phyloP scores from a whole-genome alignment of 345 rosid genomes.

The Eucalyptus polyanthemos region DNA sequence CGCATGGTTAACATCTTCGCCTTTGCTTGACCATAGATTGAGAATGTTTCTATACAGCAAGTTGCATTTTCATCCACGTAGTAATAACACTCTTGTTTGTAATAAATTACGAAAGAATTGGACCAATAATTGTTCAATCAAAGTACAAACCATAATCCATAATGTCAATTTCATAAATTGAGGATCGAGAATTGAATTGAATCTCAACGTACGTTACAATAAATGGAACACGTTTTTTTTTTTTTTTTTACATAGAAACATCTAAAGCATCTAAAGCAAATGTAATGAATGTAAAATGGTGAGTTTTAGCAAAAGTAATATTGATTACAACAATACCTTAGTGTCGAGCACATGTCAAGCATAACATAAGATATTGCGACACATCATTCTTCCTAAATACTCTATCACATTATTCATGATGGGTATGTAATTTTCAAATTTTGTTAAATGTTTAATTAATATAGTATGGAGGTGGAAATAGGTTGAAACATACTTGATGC shows the following conservation, averaged over 20 bases:
- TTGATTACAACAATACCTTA: neutral
- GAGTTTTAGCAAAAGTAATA: neutral
- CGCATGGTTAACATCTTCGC: neutral
- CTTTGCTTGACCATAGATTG: neutral
- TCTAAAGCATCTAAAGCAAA: neutral
- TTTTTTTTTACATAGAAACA: neutral
- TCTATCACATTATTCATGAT: neutral
- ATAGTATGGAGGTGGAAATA: neutral
- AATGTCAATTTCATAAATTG: neutral
- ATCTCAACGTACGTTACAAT: neutral
- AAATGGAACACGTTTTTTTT: neutral
- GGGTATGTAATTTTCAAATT: neutral
- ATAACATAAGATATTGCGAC: neutral
- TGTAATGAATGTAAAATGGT: neutral
- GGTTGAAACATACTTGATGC: neutral
- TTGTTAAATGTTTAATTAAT: neutral
- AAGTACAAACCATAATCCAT: neutral
- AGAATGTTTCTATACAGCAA: neutral
- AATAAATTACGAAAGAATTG: neutral
- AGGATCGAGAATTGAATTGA: neutral
- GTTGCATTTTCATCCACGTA: neutral
- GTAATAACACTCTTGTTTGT: neutral
- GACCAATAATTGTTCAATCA: accelerated
- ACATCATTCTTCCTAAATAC: neutral
- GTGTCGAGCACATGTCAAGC: neutral